phyloP scores from a whole-genome alignment of 257 asterid species.

The Dorcoceras hygrometricum region DNA sequence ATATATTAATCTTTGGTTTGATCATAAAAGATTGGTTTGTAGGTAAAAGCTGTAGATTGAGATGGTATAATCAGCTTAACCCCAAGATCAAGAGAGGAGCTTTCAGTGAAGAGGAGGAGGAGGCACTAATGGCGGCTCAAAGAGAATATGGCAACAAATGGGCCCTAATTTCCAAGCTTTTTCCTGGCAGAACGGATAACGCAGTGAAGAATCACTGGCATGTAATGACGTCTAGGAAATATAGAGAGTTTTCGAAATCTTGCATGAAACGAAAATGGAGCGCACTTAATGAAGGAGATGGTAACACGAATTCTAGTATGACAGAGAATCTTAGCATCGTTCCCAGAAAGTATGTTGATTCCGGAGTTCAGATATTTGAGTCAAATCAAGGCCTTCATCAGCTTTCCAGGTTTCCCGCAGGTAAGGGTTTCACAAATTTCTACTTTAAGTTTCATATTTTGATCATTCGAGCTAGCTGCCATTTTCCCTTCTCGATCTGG shows the following conservation, averaged over 20 bases:
- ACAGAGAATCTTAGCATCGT: too few species aligned
- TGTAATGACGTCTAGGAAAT: slow-evolving; percentile 44
- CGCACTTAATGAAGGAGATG: too few species aligned
- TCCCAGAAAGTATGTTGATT: not conserved
- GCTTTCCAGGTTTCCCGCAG: not conserved
- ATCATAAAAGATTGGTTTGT: not conserved
- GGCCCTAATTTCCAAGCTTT: slow-evolving; percentile 44
- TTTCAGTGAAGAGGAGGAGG: slow-evolving; percentile 48
- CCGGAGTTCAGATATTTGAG: not conserved
- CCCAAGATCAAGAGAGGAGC: slow-evolving; percentile 46
- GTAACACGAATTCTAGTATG: too few species aligned
- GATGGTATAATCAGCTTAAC: slow-evolving; percentile 58
- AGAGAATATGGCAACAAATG: slow-evolving; percentile 45
- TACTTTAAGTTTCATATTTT: too few species aligned
- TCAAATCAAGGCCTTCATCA: not conserved
- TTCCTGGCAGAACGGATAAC: slow-evolving; percentile 56
- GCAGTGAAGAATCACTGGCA: slow-evolving; percentile 61
- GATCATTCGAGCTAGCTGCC: not conserved
- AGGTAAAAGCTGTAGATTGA: slow-evolving; percentile 60
- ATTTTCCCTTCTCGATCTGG: not conserved
- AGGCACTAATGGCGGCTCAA: slow-evolving; percentile 39
- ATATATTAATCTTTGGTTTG: not conserved
- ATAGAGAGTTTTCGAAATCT: slow-evolving; percentile 31
- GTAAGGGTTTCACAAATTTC: not conserved
- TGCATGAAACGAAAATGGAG: slow-evolving; percentile 25